These are phyloP conservation scores for Cadophora gregata DNA, from an alignment of 2,329 filamentous ascomycete species.

Conservation along the genomic window DNA sequence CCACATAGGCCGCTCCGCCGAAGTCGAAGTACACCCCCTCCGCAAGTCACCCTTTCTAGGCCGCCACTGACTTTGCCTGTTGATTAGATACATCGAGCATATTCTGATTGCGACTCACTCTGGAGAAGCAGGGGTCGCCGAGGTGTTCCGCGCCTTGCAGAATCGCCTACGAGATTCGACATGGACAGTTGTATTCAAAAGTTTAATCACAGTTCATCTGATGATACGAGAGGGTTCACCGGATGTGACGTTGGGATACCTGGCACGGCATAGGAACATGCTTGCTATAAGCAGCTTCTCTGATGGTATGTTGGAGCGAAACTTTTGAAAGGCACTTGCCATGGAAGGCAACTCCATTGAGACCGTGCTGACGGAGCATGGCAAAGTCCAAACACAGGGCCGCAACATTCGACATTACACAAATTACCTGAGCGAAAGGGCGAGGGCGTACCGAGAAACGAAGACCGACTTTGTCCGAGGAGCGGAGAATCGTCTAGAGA, in stretches of 20 bases:
- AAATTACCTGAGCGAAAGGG: constrained; percentile 82
- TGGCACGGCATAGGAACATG: constrained; percentile 81
- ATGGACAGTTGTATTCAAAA: constrained; percentile 99
- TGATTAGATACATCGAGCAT: constrained; percentile 75
- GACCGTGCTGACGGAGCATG: constrained; percentile 47
- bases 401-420: constrained; percentile 93
- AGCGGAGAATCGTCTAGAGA: constrained; percentile 83
- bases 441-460: constrained; percentile 81
- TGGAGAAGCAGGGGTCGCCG: constrained; percentile 91
- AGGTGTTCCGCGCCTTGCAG: constrained; percentile 92
- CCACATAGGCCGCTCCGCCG: constrained; percentile 80
- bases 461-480: constrained; percentile 88
- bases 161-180: constrained; percentile 90
- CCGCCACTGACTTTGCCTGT: constrained; percentile 31
- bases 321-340: constrained; percentile 27
- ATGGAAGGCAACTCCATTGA: constrained; percentile 26
- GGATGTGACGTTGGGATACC: constrained; percentile 84
- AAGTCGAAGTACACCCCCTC: constrained; percentile 83
- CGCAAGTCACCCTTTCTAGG: neutral
- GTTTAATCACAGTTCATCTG: constrained; percentile 90
- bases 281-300: constrained; percentile 90
- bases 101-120: constrained; percentile 95
- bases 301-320: constrained; percentile 68
- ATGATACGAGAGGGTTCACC: constrained; percentile 96
- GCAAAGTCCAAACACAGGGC: constrained; percentile 86